Evolutionary conservation across 2,329 filamentous ascomycete genomes (phyloP).

Genomic region (Cercospora sesami): DNA sequence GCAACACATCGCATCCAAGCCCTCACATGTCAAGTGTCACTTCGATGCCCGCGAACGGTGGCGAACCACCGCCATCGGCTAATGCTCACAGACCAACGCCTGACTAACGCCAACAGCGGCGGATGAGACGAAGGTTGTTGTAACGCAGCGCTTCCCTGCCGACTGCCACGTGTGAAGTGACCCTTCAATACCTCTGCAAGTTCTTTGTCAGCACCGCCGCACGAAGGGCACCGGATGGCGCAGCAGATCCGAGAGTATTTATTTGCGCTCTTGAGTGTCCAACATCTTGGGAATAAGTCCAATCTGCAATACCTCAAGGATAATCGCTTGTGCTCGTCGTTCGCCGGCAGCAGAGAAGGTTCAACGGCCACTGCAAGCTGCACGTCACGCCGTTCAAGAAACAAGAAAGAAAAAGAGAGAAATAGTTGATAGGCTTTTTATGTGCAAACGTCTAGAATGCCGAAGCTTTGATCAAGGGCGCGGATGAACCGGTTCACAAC

Average conservation of each 20-base stretch:
- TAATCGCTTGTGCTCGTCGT: neutral
- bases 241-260: neutral
- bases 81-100: neutral
- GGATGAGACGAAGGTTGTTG: neutral
- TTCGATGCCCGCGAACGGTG: neutral
- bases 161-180: neutral
- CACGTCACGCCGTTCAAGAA: neutral
- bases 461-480: neutral
- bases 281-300: neutral
- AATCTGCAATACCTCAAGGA: neutral
- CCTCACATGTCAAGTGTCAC: conserved; percentile 1
- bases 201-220: neutral
- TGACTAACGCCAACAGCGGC: neutral
- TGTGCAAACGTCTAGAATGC: neutral
- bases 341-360: neutral
- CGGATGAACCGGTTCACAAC: neutral
- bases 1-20: conserved; percentile 13
- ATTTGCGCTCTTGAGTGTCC: neutral
- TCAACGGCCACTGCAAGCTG: neutral
- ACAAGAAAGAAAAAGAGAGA: neutral
- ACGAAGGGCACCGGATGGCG: neutral
- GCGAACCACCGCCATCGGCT: neutral
- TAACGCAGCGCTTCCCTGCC: neutral
- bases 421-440: neutral
- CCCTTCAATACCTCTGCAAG: neutral